Percentiles rank a stretch among this genome's conserved stretches.
phyloP scores from a whole-genome alignment of 441 rosid species.

The Cnidoscolus chayamansa region DNA sequence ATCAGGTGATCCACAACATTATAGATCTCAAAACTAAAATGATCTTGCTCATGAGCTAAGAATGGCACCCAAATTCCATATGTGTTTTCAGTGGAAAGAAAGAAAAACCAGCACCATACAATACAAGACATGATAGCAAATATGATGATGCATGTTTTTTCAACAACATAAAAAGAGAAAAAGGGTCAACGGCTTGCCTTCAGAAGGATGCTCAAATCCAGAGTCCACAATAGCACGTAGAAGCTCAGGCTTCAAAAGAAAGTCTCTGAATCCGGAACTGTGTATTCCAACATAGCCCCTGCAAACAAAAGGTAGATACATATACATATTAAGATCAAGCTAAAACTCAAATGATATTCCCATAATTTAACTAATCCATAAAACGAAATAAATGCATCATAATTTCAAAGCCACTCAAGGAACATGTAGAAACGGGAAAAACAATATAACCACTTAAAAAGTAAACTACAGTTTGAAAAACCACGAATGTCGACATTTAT shows the following conservation, averaged over 20 bases:
- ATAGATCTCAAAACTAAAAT: not conserved
- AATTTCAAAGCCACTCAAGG: not conserved
- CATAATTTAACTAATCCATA: not conserved
- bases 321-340: not conserved
- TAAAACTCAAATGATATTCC: not conserved
- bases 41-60: not conserved
- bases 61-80: not conserved
- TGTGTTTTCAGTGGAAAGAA: not conserved
- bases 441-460: not conserved
- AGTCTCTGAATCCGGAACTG: constrained; percentile 99
- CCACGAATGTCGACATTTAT: not conserved
- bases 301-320: constrained; percentile 12
- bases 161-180: not conserved
- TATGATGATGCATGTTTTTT: not conserved
- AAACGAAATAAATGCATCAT: not conserved
- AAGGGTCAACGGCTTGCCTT: constrained; percentile 49
- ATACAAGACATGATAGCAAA: not conserved
- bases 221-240: constrained; percentile 97
- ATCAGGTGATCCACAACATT: not conserved
- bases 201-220: constrained; percentile 98
- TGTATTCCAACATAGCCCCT: constrained; percentile 98
- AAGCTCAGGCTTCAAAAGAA: constrained; percentile 97
- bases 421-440: not conserved
- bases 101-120: not conserved
- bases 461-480: not conserved